A percentile compares a stretch with the other conserved stretches of the same genome.
These are phyloP conservation scores for Fusarium annulatum DNA, from an alignment of 2,329 filamentous ascomycete genomes.

Conservation along the genomic window DNA sequence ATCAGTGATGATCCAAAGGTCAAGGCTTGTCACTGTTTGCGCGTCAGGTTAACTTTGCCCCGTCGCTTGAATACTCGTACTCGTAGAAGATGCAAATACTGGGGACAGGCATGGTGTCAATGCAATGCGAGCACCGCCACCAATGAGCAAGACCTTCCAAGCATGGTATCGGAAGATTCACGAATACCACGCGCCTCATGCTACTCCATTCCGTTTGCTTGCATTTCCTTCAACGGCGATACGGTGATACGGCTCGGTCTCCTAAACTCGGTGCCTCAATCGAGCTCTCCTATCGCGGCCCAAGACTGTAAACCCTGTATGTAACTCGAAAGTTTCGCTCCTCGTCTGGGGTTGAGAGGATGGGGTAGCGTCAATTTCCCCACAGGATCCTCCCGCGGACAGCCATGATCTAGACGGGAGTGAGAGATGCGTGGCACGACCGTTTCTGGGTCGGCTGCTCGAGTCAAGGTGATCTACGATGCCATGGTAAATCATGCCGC, in stretches of 20 bases:
- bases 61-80: conserved; percentile 14
- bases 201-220: not conserved
- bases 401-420: conserved; percentile 15
- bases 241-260: conserved; percentile 12
- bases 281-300: conserved; percentile 37
- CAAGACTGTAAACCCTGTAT: conserved; percentile 39
- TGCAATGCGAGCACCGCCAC: conserved; percentile 19
- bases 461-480: conserved; percentile 34
- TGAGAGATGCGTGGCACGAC: conserved; percentile 13
- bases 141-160: conserved; percentile 14
- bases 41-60: not conserved
- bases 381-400: conserved; percentile 36
- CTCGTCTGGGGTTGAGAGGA: conserved; percentile 31
- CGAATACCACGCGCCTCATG: not conserved
- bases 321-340: conserved; percentile 37
- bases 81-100: conserved; percentile 21
- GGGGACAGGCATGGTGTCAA: conserved; percentile 25
- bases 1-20: not conserved
- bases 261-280: conserved; percentile 35
- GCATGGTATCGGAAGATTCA: not conserved
- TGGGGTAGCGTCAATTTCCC: conserved; percentile 44
- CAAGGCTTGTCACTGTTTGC: not conserved
- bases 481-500: conserved; percentile 19
- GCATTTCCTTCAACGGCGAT: conserved; percentile 2
- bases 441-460: conserved; percentile 25